These are phyloP conservation scores for Xerocomellus amylosporus DNA, from an alignment of 768 basidiomycete genomes.

Conservation along the genomic window DNA sequence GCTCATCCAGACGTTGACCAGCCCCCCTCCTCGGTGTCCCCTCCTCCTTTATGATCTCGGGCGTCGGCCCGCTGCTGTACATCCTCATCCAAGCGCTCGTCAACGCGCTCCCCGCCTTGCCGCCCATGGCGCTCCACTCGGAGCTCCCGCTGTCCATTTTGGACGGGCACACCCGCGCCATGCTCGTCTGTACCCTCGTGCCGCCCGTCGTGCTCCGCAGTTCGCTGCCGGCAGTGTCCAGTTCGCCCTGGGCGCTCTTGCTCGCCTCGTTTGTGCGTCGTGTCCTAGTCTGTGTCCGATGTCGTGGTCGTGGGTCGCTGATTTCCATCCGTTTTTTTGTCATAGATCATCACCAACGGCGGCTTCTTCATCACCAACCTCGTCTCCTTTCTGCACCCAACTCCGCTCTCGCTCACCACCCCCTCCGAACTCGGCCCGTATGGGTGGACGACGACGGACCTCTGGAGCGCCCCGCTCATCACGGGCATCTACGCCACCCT, in stretches of 20 bases:
- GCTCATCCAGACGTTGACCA: background rate
- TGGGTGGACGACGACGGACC: constrained; percentile 82
- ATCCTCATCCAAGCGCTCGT: constrained; percentile 57
- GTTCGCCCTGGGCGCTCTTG: constrained; percentile 76
- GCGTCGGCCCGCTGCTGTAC: constrained; percentile 63
- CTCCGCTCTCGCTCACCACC: constrained; percentile 62
- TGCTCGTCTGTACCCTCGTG: constrained; percentile 74
- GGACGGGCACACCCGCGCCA: constrained; percentile 77
- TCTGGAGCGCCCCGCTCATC: constrained; percentile 80
- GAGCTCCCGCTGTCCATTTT: constrained; percentile 74
- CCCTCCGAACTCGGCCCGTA: constrained; percentile 78
- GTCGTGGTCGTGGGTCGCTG: background rate
- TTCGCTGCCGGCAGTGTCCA: constrained; percentile 45
- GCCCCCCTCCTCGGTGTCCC: constrained; percentile 63
- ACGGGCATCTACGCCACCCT: constrained; percentile 78
- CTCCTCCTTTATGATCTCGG: constrained; percentile 80
- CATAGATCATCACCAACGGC: constrained; percentile 67
- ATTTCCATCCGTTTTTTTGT: background rate
- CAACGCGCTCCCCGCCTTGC: constrained; percentile 48
- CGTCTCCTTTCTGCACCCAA: constrained; percentile 73
- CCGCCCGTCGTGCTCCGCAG: constrained; percentile 63
- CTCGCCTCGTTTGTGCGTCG: constrained; percentile 64
- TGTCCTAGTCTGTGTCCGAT: no score
- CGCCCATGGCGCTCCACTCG: constrained; percentile 47
- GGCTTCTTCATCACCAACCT: constrained; percentile 80